phyloP scores from a whole-genome alignment of 2,329 filamentous ascomycete species.

The Fusarium anthophilum region DNA sequence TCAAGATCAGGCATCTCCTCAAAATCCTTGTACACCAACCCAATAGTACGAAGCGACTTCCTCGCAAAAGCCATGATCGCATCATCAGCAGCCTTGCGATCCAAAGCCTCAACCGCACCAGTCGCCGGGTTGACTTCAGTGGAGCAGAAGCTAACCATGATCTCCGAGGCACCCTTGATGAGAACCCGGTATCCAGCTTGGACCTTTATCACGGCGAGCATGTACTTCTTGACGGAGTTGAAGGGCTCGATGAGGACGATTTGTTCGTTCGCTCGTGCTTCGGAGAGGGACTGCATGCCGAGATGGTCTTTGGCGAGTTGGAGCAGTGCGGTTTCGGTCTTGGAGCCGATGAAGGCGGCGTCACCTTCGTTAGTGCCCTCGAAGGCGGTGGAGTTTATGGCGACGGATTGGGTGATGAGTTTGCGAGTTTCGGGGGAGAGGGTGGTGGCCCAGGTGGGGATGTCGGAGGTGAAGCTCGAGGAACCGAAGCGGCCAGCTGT shows the following conservation, averaged over 20 bases:
- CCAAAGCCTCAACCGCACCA: conserved; percentile 58
- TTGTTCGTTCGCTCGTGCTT: conserved; percentile 68
- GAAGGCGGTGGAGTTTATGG: conserved; percentile 77
- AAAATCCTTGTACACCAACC: conserved; percentile 84
- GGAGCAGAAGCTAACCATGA: conserved; percentile 65
- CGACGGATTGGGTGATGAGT: conserved; percentile 54
- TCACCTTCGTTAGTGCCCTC: conserved; percentile 75
- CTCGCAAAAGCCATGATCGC: conserved; percentile 82
- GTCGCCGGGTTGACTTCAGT: conserved; percentile 54
- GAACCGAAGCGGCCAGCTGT: conserved; percentile 68
- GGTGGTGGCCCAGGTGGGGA: conserved; percentile 27
- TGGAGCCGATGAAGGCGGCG: conserved; percentile 76
- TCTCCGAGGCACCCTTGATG: conserved; percentile 73
- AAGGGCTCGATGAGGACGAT: conserved; percentile 78
- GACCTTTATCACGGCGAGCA: conserved; percentile 68
- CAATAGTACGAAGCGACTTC: conserved; percentile 84
- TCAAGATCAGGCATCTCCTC: conserved; percentile 63
- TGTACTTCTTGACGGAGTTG: conserved; percentile 78
- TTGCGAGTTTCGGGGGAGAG: conserved; percentile 39
- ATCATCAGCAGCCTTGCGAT: conserved; percentile 61
- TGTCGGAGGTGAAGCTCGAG: conserved; percentile 47
- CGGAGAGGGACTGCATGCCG: conserved; percentile 71
- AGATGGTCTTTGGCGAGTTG: conserved; percentile 73
- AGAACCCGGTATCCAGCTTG: conserved; percentile 64
- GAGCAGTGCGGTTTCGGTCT: conserved; percentile 79